Base-by-base conservation (phyloP, 306 rosid species). In the Dalbergia cultrata region DNA sequence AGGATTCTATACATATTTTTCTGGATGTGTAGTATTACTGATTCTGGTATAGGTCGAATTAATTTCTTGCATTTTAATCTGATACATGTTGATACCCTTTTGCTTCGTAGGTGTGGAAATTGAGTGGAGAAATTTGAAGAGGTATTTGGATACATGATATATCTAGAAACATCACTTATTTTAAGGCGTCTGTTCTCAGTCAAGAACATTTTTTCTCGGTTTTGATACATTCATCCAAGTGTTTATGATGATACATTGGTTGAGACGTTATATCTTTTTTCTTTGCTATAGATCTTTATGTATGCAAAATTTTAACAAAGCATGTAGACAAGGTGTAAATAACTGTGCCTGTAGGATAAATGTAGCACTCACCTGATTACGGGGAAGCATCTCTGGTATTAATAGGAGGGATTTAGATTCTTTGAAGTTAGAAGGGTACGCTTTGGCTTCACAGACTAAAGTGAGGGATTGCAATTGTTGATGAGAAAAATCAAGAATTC, bases 91-190 rank as follows among this genome's bases (percentile, higher is more conserved):
- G 19, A 35, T 35, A 34, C 59, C 44, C 58, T 71, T 63, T 53
- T 72, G 47, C 21, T 53, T n/a, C 26, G 47, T 58, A 33, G 62
- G 62, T 66, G 16, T 67, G 45, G 33, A 58, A 63, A 31, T 62
- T 35, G n/a, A 37, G 10, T 47, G 26, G 26, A 37, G 56, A 67
- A 67, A 47, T 63, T 72, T 37, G 66, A 63, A 39, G 49, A 37
- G 56, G 64, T 76, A 13, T 65, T 39, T 73, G 67, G 64, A 65
- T 35, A 52, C 43, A 35, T 50, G 14, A 1, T 33, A 18, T 22
- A 45, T 41, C 21, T 31, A 12, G 11, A 33, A 18, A 43, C 16
- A 47, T 11, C 10, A 11, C 35, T 1, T 18, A 67, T 67, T 67
- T 67, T 18, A 39, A 65, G 50, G 41, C 0, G 26, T 17, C 43